Evolutionary conservation across 495 filamentous ascomycete genomes (phyloP).

Genomic region (Neurospora sublineolata): DNA sequence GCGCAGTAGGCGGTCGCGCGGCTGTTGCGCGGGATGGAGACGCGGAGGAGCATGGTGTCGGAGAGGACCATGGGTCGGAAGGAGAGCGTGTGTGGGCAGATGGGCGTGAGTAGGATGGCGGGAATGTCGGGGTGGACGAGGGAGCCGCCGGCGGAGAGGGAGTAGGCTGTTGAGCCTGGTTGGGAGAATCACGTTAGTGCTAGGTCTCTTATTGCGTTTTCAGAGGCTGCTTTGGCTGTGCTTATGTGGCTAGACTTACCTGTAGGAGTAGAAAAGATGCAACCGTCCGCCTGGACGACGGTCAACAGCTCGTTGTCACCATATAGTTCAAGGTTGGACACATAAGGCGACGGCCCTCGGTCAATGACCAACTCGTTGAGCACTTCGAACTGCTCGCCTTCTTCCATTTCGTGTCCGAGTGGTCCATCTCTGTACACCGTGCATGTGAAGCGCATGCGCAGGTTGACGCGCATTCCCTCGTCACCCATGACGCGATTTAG

Average conservation of each 20-base stretch:
- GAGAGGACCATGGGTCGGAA: constrained; percentile 99
- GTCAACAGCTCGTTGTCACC: constrained; percentile 88
- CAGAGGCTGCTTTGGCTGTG: neutral
- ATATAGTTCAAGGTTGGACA: constrained; percentile 90
- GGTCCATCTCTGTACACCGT: constrained; percentile 67
- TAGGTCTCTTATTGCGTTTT: neutral
- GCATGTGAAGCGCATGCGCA: constrained; percentile 96
- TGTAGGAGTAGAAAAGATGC: constrained; percentile 93
- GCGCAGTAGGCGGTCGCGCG: constrained; percentile 89
- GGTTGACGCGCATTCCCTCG: constrained; percentile 83
- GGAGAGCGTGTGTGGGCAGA: constrained; percentile 91
- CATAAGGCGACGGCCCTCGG: constrained; percentile 89
- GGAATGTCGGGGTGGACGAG: constrained; percentile 95
- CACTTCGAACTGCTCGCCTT: constrained; percentile 84
- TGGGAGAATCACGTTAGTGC: neutral
- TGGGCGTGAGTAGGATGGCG: constrained; percentile 92
- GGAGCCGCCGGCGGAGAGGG: constrained; percentile 86
- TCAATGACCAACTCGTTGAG: constrained; percentile 97
- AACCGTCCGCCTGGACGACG: constrained; percentile 89
- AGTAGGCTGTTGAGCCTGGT: constrained; percentile 81
- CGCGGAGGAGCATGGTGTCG: constrained; percentile 79
- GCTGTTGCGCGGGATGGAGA: constrained; percentile 71
- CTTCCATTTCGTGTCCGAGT: constrained; percentile 43
- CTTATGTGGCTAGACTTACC: constrained; percentile 35
- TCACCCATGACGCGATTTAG: constrained; percentile 81